These are phyloP conservation scores for Phoma sp. DNA, from an alignment of 2,329 filamentous ascomycete species.

Conservation along the genomic window DNA sequence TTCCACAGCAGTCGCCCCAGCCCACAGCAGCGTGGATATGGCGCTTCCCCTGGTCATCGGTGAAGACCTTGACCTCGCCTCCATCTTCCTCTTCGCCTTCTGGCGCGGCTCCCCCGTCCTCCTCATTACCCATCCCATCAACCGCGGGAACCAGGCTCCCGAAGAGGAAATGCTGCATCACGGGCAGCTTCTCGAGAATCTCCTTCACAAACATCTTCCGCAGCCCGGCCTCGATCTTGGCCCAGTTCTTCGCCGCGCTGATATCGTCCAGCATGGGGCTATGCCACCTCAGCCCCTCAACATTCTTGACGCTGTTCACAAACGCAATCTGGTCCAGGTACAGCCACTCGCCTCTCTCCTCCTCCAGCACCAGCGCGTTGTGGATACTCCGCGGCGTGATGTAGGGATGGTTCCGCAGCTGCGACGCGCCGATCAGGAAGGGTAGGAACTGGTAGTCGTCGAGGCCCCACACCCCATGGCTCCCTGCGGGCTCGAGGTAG, in stretches of 20 bases:
- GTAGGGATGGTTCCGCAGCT: constrained; percentile 69
- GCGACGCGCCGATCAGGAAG: constrained; percentile 57
- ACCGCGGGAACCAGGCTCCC: constrained; percentile 81
- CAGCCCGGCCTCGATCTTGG: constrained; percentile 94
- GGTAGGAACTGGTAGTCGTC: constrained; percentile 62
- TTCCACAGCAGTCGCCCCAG: constrained; percentile 98
- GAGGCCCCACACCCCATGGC: constrained; percentile 60
- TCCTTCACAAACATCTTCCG: constrained; percentile 94
- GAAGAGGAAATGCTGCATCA: constrained; percentile 99
- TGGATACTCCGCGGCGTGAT: constrained; percentile 70
- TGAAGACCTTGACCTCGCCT: constrained; percentile 61
- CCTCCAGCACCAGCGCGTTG: constrained; percentile 84
- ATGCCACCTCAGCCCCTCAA: constrained; percentile 93
- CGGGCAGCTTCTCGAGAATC: constrained; percentile 88
- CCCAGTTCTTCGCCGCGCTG: constrained; percentile 85
- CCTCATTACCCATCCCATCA: constrained; percentile 76
- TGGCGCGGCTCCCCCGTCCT: constrained; percentile 55
- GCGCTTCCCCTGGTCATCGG: constrained; percentile 68
- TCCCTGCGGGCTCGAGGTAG: constrained; percentile 81
- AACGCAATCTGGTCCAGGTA: constrained; percentile 93
- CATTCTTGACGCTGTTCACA: constrained; percentile 95
- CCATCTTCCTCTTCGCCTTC: constrained; percentile 55
- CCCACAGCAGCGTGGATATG: constrained; percentile 71
- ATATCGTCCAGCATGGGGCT: constrained; percentile 99
- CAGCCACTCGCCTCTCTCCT: constrained; percentile 79